phyloP scores from a whole-genome alignment of 345 rosid genomes.

The Camelina sativa region DNA sequence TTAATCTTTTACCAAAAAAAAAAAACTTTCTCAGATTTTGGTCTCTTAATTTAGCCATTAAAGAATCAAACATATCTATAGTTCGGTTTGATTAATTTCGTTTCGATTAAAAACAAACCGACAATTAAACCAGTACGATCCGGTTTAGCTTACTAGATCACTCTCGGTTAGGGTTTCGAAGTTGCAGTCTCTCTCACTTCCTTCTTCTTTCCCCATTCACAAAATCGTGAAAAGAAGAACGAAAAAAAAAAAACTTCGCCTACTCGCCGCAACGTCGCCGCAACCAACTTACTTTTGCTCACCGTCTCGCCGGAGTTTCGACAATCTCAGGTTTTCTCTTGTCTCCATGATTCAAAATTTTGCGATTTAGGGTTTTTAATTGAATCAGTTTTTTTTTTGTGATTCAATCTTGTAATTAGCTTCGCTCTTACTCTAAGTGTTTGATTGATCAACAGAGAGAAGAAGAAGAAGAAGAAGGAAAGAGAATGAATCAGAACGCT shows the following conservation, averaged over 20 bases:
- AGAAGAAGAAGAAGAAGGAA: neutral
- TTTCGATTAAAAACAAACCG: neutral
- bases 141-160: conserved; percentile 15
- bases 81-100: neutral
- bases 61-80: neutral
- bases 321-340: conserved; percentile 8
- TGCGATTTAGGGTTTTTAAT: neutral
- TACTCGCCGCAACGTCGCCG: conserved; percentile 11
- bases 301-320: conserved; percentile 27
- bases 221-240: neutral
- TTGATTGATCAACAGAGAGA: conserved; percentile 22
- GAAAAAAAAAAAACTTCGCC: neutral
- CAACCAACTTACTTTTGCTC: conserved; percentile 1
- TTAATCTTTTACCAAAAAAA: too few relatives aligned
- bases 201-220: neutral
- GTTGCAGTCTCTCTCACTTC: neutral
- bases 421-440: neutral
- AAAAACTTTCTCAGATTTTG: too few relatives aligned
- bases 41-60: conserved; percentile 12
- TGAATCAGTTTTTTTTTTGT: neutral
- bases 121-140: neutral
- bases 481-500: conserved; percentile 17
- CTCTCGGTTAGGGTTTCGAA: conserved; percentile 26
- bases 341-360: neutral
- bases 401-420: neutral